These are phyloP conservation scores for Lizonia empirigonia DNA, from an alignment of 2,329 filamentous ascomycete species.

Conservation along the genomic window DNA sequence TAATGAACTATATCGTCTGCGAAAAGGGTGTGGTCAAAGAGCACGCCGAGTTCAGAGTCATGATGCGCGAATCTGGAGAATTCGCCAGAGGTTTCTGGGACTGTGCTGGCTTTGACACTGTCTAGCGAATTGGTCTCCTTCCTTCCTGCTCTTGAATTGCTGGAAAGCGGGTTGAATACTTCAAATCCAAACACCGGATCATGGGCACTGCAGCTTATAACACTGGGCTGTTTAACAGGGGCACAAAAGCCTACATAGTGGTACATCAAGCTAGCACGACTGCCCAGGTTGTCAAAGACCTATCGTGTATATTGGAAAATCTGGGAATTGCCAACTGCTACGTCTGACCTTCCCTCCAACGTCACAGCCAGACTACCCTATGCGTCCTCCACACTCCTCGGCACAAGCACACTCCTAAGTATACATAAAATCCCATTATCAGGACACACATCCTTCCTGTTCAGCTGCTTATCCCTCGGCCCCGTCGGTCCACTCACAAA, in stretches of 20 bases:
- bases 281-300: too few species aligned
- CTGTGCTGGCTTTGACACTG: not conserved
- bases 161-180: too few species aligned
- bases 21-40: conserved; percentile 27
- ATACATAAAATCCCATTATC: conserved; percentile 55
- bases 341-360: too few species aligned
- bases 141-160: not conserved
- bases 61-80: conserved; percentile 35
- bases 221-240: too few species aligned
- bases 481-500: conserved; percentile 66
- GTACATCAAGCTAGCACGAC: too few species aligned
- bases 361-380: too few species aligned
- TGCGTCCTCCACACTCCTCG: conserved; percentile 22
- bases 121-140: not conserved
- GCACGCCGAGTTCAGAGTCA: conserved; percentile 20
- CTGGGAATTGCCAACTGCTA: too few species aligned
- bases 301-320: too few species aligned
- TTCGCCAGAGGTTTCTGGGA: conserved; percentile 33
- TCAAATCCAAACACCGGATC: too few species aligned
- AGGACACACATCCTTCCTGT: conserved; percentile 63
- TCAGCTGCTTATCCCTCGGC: conserved; percentile 64
- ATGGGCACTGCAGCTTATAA: too few species aligned
- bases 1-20: conserved; percentile 32
- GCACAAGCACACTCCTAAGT: conserved; percentile 49
- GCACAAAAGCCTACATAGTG: too few species aligned